phyloP scores from a whole-genome alignment of 352 stramenopile species.

The Phytopythium kandeliae region DNA sequence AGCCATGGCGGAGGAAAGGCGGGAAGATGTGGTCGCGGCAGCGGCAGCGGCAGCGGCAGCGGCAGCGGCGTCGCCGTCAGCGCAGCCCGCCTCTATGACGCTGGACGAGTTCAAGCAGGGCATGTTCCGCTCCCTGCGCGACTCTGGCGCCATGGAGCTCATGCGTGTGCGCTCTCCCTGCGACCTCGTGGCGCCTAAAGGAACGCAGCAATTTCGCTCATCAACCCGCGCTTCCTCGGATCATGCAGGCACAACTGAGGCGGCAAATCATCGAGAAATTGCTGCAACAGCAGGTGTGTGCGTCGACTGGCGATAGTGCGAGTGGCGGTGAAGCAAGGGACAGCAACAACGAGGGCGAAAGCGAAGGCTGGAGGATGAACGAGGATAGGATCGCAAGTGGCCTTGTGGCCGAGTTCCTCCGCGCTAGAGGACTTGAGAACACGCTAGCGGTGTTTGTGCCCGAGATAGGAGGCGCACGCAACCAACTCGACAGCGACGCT shows the following conservation, averaged over 20 bases:
- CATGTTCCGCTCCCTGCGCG: slow-evolving; percentile 67
- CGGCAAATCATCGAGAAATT: slow-evolving; percentile 69
- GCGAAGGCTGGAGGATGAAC: slow-evolving; percentile 12
- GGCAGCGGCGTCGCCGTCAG: not conserved
- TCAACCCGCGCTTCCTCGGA: not conserved
- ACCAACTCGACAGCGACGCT: slow-evolving; percentile 33
- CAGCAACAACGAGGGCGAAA: not conserved
- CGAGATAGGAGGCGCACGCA: slow-evolving; percentile 45
- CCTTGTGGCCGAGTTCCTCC: slow-evolving; percentile 54
- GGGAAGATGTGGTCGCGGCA: not conserved
- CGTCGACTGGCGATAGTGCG: slow-evolving; percentile 4
- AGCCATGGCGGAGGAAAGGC: not conserved
- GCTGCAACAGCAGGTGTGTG: slow-evolving; percentile 26
- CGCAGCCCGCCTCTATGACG: slow-evolving; percentile 43
- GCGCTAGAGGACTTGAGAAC: slow-evolving; percentile 42
- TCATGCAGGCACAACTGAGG: slow-evolving; percentile 51
- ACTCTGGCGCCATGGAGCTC: slow-evolving; percentile 53
- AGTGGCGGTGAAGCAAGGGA: slow-evolving; percentile 2
- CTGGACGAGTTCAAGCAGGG: slow-evolving; percentile 60
- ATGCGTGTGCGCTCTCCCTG: slow-evolving; percentile 35
- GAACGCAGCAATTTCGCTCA: not conserved
- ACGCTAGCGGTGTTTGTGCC: slow-evolving; percentile 63
- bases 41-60: not conserved
- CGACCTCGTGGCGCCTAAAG: too few relatives aligned
- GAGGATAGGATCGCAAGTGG: slow-evolving; percentile 57